Conservation (phyloP, 2,329 filamentous ascomycete genomes). For the Xylaria sp. region DNA sequence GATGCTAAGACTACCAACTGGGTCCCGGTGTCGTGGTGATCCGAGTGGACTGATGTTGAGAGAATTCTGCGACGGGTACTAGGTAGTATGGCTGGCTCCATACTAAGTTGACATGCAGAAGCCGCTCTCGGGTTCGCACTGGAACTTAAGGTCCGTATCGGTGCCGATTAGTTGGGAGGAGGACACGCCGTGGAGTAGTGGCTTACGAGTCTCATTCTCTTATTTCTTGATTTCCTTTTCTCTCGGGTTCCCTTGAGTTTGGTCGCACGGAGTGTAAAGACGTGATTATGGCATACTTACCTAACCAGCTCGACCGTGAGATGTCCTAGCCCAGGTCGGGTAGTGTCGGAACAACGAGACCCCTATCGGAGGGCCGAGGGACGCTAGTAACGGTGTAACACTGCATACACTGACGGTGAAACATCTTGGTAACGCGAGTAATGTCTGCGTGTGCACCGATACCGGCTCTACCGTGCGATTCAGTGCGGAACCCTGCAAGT, state of each 20-base stretch:
- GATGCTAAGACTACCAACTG: not conserved
- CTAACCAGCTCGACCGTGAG: too few species aligned
- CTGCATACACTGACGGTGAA: too few species aligned
- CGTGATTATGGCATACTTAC: too few species aligned
- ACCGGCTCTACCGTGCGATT: not conserved
- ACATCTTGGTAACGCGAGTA: too few species aligned
- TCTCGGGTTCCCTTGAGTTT: not conserved
- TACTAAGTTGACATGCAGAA: too few species aligned
- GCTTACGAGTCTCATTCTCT: not conserved
- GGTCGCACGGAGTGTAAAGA: not conserved
- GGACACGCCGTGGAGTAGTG: not conserved
- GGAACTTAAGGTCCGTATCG: not conserved
- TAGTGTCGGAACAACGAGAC: slow-evolving; percentile 14
- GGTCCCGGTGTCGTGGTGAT: slow-evolving; percentile 37
- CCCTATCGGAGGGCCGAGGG: not conserved
- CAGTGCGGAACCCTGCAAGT: not conserved
- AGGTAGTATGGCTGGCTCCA: not conserved
- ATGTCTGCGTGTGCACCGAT: slow-evolving; percentile 3
- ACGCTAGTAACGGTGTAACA: slow-evolving; percentile 4
- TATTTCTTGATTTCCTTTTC: not conserved
- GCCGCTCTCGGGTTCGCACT: not conserved
- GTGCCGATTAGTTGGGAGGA: not conserved
- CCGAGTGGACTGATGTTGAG: slow-evolving; percentile 31
- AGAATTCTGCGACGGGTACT: slow-evolving; percentile 10
- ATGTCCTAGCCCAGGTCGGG: not conserved